Conservation (phyloP, 805 yeast species). For the Lipomyces yamadae region DNA sequence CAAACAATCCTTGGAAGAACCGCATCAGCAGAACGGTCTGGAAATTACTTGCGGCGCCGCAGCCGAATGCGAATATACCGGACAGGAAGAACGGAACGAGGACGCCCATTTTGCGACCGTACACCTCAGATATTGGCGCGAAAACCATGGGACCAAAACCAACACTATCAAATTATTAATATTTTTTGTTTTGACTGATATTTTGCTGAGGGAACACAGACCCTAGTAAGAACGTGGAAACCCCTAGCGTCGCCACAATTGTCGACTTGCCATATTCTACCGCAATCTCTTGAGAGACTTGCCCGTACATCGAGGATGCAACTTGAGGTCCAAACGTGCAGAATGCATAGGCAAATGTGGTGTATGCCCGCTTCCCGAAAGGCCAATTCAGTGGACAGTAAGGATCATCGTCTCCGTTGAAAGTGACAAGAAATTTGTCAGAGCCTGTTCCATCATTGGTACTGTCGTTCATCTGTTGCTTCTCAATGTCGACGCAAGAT, state of each 20-base stretch:
- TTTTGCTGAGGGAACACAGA: not conserved
- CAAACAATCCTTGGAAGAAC: conserved; percentile 63
- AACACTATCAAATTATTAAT: conserved; percentile 17
- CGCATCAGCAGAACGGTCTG: conserved; percentile 59
- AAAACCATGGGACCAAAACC: conserved; percentile 64
- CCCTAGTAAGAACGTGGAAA: conserved; percentile 29
- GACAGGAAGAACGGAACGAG: conserved; percentile 51
- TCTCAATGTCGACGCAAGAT: conserved; percentile 16
- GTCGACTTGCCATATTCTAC: conserved; percentile 15
- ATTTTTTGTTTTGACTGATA: not conserved
- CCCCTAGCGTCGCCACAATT: conserved; percentile 29
- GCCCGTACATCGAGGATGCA: conserved; percentile 53
- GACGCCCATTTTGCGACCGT: conserved; percentile 53
- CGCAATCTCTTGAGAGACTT: conserved; percentile 18
- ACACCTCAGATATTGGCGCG: conserved; percentile 57
- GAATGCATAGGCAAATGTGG: conserved; percentile 50
- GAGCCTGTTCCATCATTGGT: not conserved
- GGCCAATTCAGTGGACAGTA: conserved; percentile 64
- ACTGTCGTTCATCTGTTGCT: conserved; percentile 5
- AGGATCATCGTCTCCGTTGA: conserved; percentile 74
- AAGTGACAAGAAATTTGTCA: conserved; percentile 52
- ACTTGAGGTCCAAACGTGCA: conserved; percentile 54
- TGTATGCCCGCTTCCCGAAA: conserved; percentile 45
- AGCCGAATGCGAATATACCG: conserved; percentile 54
- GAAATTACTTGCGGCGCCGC: conserved; percentile 57